Evolutionary conservation across 1,284 basidiomycete genomes (phyloP), one percentile per base, ranked within the genome.

Genomic region (Sutorius eximius): DNA sequence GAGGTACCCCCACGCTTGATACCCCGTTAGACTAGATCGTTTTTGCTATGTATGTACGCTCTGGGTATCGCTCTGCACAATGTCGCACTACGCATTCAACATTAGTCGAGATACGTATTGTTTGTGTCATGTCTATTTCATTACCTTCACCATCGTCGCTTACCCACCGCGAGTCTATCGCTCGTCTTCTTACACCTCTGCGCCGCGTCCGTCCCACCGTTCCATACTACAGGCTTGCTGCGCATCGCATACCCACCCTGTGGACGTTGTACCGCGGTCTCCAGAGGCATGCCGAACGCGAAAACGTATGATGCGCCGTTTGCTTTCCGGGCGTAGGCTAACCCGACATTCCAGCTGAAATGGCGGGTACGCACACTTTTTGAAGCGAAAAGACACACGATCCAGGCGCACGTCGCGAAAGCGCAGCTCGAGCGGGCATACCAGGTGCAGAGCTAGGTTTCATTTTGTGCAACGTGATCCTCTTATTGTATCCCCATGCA

Each of bases 201-300:
- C 76, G 79, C 36, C 80, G 82, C 30, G 73, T 82, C 2, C 77
- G 82, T n/a, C 82, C 87, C 9, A 74, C 77, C 15, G 76, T 82
- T 4, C 84, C 89, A 6, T 92, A 94, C 68, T 92, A 80, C 65
- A 68, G 80, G 46, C 83, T 93, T 40, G 74, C 77, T 0, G 83
- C 82, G 0, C 93, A 95, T 68, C 82, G 86, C 27, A 71, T 85
- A 30, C 91, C 93, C 3, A 93, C 90, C 0, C 69, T 87, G 66
- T 85, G 86, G 83, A 68, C 77, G 0, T 73, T 94, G 10, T 95
- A 93, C 68, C 78, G 91, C 24, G 81, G 83, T 8, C 75, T 95
- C 6, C 66, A 91, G 43, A 75, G 77, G 30, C 68, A 79, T 49
- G 77, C 87, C 8, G 79, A 81, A 0, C 74, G 76, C 22, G 76